Conservation (phyloP, 371 early-diverging fungal species). For the Rhizoclosmatium hyalinum region DNA sequence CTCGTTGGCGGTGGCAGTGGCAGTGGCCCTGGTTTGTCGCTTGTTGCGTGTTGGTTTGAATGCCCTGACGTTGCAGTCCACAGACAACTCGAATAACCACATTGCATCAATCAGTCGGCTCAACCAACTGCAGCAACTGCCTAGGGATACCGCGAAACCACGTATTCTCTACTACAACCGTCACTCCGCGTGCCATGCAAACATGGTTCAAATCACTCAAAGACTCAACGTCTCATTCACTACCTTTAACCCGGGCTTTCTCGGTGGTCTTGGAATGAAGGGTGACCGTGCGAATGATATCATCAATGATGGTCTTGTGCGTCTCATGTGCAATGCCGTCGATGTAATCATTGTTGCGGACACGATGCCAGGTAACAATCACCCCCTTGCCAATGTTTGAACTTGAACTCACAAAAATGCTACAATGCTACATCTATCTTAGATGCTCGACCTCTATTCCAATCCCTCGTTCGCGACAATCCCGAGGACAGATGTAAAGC, state of each 20-base stretch:
- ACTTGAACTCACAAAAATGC: background rate
- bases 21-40: too few species aligned
- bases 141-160: background rate
- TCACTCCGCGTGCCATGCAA: constrained; percentile 29
- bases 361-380: constrained; percentile 26
- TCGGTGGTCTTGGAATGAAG: constrained; percentile 28
- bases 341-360: constrained; percentile 32
- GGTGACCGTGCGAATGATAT: constrained; percentile 20
- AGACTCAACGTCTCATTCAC: constrained; percentile 22
- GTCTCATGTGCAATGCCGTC: constrained; percentile 3
- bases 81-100: too few species aligned
- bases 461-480: constrained; percentile 17
- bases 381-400: background rate
- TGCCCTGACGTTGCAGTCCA: too few species aligned
- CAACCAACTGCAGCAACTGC: too few species aligned
- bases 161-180: constrained; percentile 30
- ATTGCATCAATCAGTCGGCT: too few species aligned
- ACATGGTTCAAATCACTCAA: constrained; percentile 23
- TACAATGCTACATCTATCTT: background rate
- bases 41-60: too few species aligned
- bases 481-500: constrained; percentile 9
- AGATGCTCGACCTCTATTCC: constrained; percentile 23
- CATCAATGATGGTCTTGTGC: constrained; percentile 26
- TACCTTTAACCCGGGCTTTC: constrained; percentile 27
- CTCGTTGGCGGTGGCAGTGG: too few species aligned